Base-by-base conservation (phyloP, 2,329 filamentous ascomycete genomes). In the Botrytis galanthina region DNA sequence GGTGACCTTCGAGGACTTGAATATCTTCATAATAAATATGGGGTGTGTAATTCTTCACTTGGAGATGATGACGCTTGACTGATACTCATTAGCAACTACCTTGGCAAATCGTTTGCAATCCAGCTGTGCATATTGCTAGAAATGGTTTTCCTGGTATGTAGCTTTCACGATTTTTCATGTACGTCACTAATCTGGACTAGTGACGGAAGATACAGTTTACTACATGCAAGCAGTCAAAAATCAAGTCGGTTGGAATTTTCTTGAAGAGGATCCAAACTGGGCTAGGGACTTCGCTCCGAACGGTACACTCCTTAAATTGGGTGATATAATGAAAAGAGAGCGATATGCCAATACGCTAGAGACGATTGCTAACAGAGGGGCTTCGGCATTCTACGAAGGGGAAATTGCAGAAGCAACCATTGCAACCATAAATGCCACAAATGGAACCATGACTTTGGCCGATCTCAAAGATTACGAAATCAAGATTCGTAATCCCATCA, bases 1-100 rank as follows among this genome's bases (percentile, higher is more conserved):
- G 89, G 92, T 5, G 92, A 95, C 82, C 81, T 98, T 18, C 88
- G 91, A 32, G 95, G 95, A 0, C 84, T 98, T 54, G 91, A 94
- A 80, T 88, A 94, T 79, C 86, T 97, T 4, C 95, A 98, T 80
- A 83, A 85, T 14, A 90, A 89, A 78, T 93, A 93, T 78, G 92
- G 92, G 1, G 85, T 88, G 82, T 77, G 81, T 44, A 12, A 5
- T 14, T n/a, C 10, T 20, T 22, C 4, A 20, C 32, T 16, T 64
- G 16, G 44, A 68, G 37, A 51, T 51, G 5, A 69, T 32, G 16
- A 57, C 3, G n/a, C 51, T 32, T 42, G 6, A 54, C 71, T 73
- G 62, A 72, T 20, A 20, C 66, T 37, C 16, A 62, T n/a, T 18
- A 87, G 86, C 76, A 79, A 61, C 83, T 95, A 0, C 87, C 91